Evolutionary conservation across 305 asterid genomes (phyloP), one percentile per base, ranked within the genome.

Genomic region (Rubia peregrina): DNA sequence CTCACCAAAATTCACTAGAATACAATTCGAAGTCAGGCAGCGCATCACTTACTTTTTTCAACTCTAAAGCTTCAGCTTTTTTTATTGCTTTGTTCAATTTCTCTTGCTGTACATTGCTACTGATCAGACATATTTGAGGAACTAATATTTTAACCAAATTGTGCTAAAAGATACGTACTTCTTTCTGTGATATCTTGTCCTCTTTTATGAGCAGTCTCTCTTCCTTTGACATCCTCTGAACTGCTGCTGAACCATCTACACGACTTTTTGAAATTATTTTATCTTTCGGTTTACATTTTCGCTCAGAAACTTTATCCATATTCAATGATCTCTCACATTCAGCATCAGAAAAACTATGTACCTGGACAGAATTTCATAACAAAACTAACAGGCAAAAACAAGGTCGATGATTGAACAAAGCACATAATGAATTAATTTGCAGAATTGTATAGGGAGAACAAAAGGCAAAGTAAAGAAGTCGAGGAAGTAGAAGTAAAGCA

Each of bases 1-100:
- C 57, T 24, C 53, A 65, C 64, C 8, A 61, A 36, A 14, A 61
- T 49, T 73, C 13, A 51, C 19, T 19, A 49, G 30, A 40, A 14
- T 65, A 8, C 30, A 64, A 17, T 40, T 22, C 33, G 19, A 40
- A 41, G 14, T 24, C 19, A 62, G n/a, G 69, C 17, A 8, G 51
- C 4, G 40, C 1, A 7, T 44, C 33, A n/a, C 53, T 40, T 40
- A 65, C 69, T 78, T 84, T 88, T 80, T 81, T 93, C 85, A 81
- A 71, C 86, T 88, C 92, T 36, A 89, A 95, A 73, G 91, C 95
- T 85, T 93, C 92, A 44, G 88, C 94, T 82, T 80, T 93, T 73
- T 86, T 76, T 59, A 85, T 88, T 73, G 88, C 98, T 78, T 87
- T 93, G 68, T 80, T 90, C 89, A 88, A 69, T 82, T 85, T 90